These are phyloP conservation scores for Xerocomellus dryophilus DNA, from an alignment of 768 basidiomycete species.

Conservation along the genomic window DNA sequence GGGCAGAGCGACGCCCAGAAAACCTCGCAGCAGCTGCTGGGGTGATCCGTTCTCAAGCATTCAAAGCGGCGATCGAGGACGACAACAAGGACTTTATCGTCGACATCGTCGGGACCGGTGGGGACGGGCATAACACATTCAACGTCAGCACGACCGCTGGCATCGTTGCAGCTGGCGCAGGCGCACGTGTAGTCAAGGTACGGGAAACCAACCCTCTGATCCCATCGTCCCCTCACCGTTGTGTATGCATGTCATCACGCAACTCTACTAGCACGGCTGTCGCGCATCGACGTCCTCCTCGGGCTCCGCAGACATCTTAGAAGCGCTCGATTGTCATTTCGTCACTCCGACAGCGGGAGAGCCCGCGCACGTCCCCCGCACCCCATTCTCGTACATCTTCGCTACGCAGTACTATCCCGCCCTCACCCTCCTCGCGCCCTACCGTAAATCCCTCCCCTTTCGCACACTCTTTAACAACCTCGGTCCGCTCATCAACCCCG, in stretches of 20 bases:
- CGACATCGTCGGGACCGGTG: conserved; percentile 47
- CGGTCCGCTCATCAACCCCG: conserved; percentile 92
- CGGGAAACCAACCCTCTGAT: neutral
- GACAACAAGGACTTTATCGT: conserved; percentile 68
- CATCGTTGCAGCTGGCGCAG: conserved; percentile 91
- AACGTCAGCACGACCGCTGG: conserved; percentile 95
- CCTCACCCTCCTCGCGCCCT: conserved; percentile 76
- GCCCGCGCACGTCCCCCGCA: conserved; percentile 47
- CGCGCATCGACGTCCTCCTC: conserved; percentile 91
- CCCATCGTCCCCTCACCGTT: neutral
- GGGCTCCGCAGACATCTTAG: conserved; percentile 89
- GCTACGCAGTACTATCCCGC: conserved; percentile 92
- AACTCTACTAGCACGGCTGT: conserved; percentile 69
- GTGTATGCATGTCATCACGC: neutral
- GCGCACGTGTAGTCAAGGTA: conserved; percentile 91
- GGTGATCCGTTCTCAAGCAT: conserved; percentile 65
- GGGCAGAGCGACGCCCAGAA: conserved; percentile 71
- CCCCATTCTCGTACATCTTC: conserved; percentile 90
- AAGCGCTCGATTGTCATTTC: conserved; percentile 79
- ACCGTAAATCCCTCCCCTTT: conserved; percentile 85
- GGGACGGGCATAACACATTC: conserved; percentile 94
- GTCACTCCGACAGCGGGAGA: conserved; percentile 50
- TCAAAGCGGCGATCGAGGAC: conserved; percentile 59
- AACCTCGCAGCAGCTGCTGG: conserved; percentile 77
- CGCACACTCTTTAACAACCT: conserved; percentile 96